Evolutionary conservation across 108 stramenopile genomes (phyloP).

Genomic region (Craspedostauros australis): DNA sequence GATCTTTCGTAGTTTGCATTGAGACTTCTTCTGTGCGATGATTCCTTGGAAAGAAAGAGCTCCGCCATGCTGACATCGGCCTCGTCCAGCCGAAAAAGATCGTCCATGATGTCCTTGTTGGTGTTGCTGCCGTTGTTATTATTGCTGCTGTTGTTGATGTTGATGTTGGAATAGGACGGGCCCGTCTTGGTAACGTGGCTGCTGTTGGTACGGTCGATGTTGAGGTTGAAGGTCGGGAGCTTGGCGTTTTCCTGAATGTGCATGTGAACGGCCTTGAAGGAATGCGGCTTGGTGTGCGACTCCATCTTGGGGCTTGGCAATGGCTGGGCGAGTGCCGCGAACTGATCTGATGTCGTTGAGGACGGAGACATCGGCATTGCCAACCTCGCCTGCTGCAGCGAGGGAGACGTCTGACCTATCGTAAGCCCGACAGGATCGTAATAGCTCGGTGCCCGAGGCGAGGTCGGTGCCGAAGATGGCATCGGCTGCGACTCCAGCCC

Average conservation of each 20-base stretch:
- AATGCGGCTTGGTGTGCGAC: not conserved
- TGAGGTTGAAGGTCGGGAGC: slow-evolving; percentile 52
- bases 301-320: slow-evolving; percentile 2
- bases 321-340: slow-evolving; percentile 1
- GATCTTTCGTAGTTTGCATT: slow-evolving; percentile 11
- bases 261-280: slow-evolving; percentile 75
- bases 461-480: too few relatives aligned
- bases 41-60: slow-evolving; percentile 24
- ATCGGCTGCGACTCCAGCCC: too few relatives aligned
- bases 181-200: slow-evolving; percentile 5
- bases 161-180: slow-evolving; percentile 3
- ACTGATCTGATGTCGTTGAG: slow-evolving; percentile 4
- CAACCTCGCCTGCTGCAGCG: too few relatives aligned
- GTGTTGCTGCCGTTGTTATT: not conserved
- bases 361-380: too few relatives aligned
- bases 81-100: not conserved
- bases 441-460: too few relatives aligned
- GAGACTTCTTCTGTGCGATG: slow-evolving; percentile 12
- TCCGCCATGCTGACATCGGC: slow-evolving; percentile 24
- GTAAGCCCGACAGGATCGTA: slow-evolving; percentile 7
- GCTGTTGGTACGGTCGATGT: slow-evolving; percentile 54
- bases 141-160: slow-evolving; percentile 9
- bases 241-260: slow-evolving; percentile 79
- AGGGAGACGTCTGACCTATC: slow-evolving; percentile 6
- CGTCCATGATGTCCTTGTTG: too few relatives aligned